Evolutionary conservation across 2,329 filamentous ascomycete genomes (phyloP), one percentile per base, ranked within the genome.

Genomic region (Endoconidiophora polonica): DNA sequence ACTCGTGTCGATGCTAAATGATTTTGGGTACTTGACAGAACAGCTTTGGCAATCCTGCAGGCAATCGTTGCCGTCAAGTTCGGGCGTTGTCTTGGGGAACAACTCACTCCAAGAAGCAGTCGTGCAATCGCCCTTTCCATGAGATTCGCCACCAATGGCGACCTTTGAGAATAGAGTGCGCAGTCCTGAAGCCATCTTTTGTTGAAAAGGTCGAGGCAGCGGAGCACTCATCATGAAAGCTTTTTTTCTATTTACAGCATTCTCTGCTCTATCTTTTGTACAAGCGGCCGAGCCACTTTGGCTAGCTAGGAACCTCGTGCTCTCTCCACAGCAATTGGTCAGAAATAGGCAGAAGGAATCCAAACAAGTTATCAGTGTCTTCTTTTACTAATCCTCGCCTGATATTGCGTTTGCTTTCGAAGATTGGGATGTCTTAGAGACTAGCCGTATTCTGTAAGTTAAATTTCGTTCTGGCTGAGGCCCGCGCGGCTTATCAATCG

Each of bases 61-160:
- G 63, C 91, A 96, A 56, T 88, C 88, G 39, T 93, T 85, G 55
- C 88, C 90, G 64, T 95, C 90, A 40, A 84, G 66, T 3, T 73
- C 71, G n/a, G 83, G 77, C 59, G 83, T 73, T 37, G 86, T 86
- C 57, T 75, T 77, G 48, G 79, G 69, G 63, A 96, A 96, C 7
- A 96, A 71, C 40, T 66, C 61, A 43, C 62, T 58, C 33, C 65
- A 56, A 10, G 62, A 50, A 7, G 65, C 58, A 45, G 58, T 55
- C 37, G 57, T 51, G 12, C 29, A 33, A 5, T 7, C 12, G 29
- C 29, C 29, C 12, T 33, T 33, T 3, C 12, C 29, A 9, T n/a
- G 24, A 26, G 20, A 10, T 9, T 44, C 18, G 16, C 24, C 57
- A 53, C 58, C 58, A 54, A 50, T 56, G 54, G 59, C 55, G 42